These are phyloP conservation scores for Pinus albicaulis DNA, from an alignment of 75 land plant species.

Conservation along the genomic window DNA sequence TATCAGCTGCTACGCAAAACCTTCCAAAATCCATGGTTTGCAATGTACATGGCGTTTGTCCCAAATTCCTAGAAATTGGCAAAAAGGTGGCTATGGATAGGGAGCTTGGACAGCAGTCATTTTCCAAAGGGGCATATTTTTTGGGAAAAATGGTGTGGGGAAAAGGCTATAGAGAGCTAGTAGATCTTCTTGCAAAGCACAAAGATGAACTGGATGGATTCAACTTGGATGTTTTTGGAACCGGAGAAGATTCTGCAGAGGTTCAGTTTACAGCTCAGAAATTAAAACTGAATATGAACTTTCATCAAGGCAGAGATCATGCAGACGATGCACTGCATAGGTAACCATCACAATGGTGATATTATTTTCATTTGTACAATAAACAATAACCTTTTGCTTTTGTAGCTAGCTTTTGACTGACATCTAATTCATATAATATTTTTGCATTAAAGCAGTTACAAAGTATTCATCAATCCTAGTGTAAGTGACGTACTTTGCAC, in stretches of 20 bases:
- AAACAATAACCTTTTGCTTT: neutral
- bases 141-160: conserved; percentile 99
- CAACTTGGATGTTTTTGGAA: conserved; percentile 85
- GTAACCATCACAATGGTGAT: conserved; percentile 30
- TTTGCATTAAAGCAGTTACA: conserved; percentile 59
- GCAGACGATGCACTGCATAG: conserved; percentile 92
- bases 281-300: conserved; percentile 66
- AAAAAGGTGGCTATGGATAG: conserved; percentile 65
- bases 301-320: conserved; percentile 94
- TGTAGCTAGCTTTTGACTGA: conserved; percentile 1
- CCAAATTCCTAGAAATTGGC: conserved; percentile 84
- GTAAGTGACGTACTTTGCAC: conserved; percentile 97
- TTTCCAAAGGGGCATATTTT: conserved; percentile 92
- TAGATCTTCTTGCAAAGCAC: conserved; percentile 79
- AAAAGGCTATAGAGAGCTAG: conserved; percentile 91
- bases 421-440: neutral
- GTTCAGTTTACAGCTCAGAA: conserved; percentile 67
- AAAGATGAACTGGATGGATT: conserved; percentile 75
- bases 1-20: conserved; percentile 94
- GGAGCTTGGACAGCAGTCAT: conserved; percentile 50
- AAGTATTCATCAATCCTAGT: conserved; percentile 96
- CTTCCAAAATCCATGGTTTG: conserved; percentile 84
- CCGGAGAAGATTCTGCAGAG: conserved; percentile 88
- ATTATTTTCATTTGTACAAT: neutral
- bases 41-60: conserved; percentile 99